These are phyloP conservation scores for Leptodontidium sp. DNA, from an alignment of 2,329 filamentous ascomycete genomes.

Conservation along the genomic window DNA sequence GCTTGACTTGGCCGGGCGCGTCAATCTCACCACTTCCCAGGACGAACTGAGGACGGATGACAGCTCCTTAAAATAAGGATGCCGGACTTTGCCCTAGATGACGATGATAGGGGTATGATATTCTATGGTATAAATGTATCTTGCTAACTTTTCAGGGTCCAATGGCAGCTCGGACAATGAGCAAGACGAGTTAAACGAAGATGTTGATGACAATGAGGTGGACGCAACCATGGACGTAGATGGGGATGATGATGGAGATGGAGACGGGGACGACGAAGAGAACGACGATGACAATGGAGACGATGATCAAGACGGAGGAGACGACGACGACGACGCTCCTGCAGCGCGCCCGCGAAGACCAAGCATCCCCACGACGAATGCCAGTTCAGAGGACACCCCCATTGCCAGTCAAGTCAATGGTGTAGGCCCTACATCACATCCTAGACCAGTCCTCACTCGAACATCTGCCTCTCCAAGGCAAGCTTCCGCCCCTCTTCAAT, in stretches of 20 bases:
- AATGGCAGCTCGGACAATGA: conserved; percentile 60
- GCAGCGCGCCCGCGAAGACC: conserved; percentile 39
- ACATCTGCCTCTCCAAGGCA: conserved; percentile 45
- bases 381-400: conserved; percentile 42
- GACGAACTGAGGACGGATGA: conserved; percentile 12
- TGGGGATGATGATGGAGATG: conserved; percentile 47
- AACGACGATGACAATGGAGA: conserved; percentile 52
- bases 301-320: conserved; percentile 57
- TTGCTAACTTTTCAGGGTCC: conserved; percentile 42
- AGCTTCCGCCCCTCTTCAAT: conserved; percentile 48
- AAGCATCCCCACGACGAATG: conserved; percentile 41
- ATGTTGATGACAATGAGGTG: conserved; percentile 49
- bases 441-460: conserved; percentile 40
- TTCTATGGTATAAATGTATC: neutral
- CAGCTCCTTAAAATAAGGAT: conserved; percentile 31
- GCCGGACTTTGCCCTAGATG: conserved; percentile 45
- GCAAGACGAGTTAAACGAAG: conserved; percentile 66
- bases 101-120: conserved; percentile 45
- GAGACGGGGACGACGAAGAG: conserved; percentile 45
- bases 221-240: conserved; percentile 46
- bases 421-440: conserved; percentile 44
- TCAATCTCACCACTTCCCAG: neutral
- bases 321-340: conserved; percentile 51
- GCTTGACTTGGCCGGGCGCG: neutral
- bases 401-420: conserved; percentile 41